Evolutionary conservation across 306 rosid species (phyloP), one percentile per base, ranked within the genome.

Genomic region (Vachellia pachyceras): DNA sequence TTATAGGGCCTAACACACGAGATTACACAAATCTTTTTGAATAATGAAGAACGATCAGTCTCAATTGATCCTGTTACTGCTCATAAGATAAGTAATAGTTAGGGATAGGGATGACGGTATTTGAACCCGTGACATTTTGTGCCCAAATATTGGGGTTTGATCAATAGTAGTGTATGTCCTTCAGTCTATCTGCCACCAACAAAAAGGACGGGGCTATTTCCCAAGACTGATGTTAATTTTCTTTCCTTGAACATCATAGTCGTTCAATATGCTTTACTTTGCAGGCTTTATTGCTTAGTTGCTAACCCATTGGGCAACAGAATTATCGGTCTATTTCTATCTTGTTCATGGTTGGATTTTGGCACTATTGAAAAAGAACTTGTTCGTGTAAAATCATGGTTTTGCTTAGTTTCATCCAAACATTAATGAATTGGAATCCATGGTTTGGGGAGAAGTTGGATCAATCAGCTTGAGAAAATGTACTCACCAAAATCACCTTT

Each of bases 1-100:
- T 42, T 77, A 12, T 41, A 77, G 65, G 77, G 66, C 77, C 52
- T 25, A 71, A 65, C n/a, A 40, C 23, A 45, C 4, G 3, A n/a
- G 52, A 10, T 68, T 17, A 8, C 18, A 3, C 10, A 40, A 12
- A 12, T n/a, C 45, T 68, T 25, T 60, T 11, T 40, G 52, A 68
- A 41, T 40, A 25, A 68, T 41, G 52, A 40, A 22, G 49, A 68
- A 68, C 41, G 73, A 68, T 50, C 33, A 2, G 33, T 29, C 33
- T 29, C 33, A 29, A 29, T 29, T 29, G 2, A 29, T 29, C 1
- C 33, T 29, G 33, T 2, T 29, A 29, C 33, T 29, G 33, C 2
- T 29, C 33, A 29, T 29, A 0, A 29, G 33, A 29, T 29, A 29
- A 2, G 33, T 29, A 29, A 29, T 29, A 29, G 33, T 29, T 29